These are phyloP conservation scores for Amanita jacksonii DNA, from an alignment of 768 basidiomycete genomes.

Conservation along the genomic window DNA sequence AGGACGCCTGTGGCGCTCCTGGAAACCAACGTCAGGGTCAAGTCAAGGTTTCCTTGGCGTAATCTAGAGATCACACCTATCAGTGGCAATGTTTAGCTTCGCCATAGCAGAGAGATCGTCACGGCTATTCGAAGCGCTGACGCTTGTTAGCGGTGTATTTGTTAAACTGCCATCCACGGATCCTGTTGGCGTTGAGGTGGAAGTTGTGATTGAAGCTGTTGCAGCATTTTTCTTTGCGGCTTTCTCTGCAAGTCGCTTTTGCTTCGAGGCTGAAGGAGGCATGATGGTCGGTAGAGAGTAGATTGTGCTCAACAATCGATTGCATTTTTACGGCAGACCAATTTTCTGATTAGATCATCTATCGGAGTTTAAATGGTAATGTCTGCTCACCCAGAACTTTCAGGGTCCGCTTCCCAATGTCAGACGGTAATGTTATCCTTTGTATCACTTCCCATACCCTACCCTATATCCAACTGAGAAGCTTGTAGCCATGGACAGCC, in stretches of 20 bases:
- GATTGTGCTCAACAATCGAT: conserved; percentile 14
- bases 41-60: background rate
- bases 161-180: conserved; percentile 53
- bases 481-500: too few species aligned
- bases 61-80: conserved; percentile 45
- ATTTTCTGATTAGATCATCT: conserved; percentile 27
- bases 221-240: conserved; percentile 67
- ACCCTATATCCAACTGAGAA: too few species aligned
- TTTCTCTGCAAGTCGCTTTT: conserved; percentile 93
- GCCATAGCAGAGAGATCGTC: conserved; percentile 85
- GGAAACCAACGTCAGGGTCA: conserved; percentile 9
- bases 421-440: too few species aligned
- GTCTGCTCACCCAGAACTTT: too few species aligned
- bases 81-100: conserved; percentile 82
- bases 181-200: conserved; percentile 50
- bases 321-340: conserved; percentile 11
- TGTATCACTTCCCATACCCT: too few species aligned
- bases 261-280: conserved; percentile 77
- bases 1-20: conserved; percentile 91
- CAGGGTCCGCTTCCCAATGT: too few species aligned
- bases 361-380: conserved; percentile 24
- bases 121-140: conserved; percentile 68
- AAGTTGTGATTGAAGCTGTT: conserved; percentile 28
- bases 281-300: conserved; percentile 23
- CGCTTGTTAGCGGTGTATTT: conserved; percentile 76